Evolutionary conservation across 2,329 filamentous ascomycete genomes (phyloP).

Genomic region (Talaromyces sp.): DNA sequence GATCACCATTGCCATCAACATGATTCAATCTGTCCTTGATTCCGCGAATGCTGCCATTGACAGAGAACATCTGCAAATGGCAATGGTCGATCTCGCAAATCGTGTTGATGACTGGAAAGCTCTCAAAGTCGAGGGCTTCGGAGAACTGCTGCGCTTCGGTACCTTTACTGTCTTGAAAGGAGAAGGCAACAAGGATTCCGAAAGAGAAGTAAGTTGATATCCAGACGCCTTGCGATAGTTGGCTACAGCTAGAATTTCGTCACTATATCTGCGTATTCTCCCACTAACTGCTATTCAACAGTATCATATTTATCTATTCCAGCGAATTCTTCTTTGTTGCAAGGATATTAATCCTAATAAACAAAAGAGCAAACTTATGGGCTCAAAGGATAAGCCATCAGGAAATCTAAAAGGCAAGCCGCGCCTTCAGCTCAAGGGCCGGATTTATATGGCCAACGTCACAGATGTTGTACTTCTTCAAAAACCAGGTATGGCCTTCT

Average conservation of each 20-base stretch:
- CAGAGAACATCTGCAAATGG: conserved; percentile 77
- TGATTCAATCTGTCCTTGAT: conserved; percentile 74
- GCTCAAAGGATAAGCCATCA: conserved; percentile 65
- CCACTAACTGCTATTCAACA: conserved; percentile 36
- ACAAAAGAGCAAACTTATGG: conserved; percentile 61
- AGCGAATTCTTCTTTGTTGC: conserved; percentile 92
- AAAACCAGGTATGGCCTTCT: conserved; percentile 68
- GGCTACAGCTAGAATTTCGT: background rate
- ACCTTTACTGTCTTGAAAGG: conserved; percentile 86
- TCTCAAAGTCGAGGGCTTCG: conserved; percentile 85
- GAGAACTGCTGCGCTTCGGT: conserved; percentile 80
- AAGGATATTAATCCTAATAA: conserved; percentile 90
- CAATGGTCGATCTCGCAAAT: conserved; percentile 72
- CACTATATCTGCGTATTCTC: conserved; percentile 9
- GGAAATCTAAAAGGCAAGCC: conserved; percentile 71
- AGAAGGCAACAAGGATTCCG: conserved; percentile 72
- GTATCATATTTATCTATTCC: conserved; percentile 98
- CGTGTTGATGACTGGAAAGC: conserved; percentile 98
- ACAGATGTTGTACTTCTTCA: conserved; percentile 86
- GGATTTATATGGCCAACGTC: conserved; percentile 99
- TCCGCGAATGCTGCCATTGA: conserved; percentile 90
- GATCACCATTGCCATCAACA: conserved; percentile 71
- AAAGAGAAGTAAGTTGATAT: conserved; percentile 69
- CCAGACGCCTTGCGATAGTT: background rate
- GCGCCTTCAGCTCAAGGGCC: conserved; percentile 83